Conservation (phyloP, 2,329 filamentous ascomycete species). For the Ascosphaera apis region DNA sequence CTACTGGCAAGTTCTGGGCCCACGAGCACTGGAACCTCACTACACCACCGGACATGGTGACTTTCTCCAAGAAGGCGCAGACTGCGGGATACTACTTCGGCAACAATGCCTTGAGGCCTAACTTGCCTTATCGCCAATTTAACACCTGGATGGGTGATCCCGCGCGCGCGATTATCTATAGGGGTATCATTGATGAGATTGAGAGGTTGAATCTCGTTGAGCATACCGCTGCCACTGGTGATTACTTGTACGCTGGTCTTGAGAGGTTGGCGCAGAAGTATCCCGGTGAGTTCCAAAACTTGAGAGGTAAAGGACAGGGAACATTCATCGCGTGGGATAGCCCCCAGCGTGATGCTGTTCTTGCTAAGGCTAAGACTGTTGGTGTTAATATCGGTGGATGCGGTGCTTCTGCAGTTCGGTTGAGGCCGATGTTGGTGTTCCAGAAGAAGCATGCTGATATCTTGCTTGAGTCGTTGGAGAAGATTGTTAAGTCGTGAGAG, state of each 20-base stretch:
- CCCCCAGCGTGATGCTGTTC: conserved; percentile 54
- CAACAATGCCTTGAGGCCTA: conserved; percentile 56
- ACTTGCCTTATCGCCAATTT: conserved; percentile 89
- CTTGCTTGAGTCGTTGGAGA: conserved; percentile 55
- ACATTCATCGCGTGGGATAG: conserved; percentile 88
- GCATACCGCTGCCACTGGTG: conserved; percentile 53
- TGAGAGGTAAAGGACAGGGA: conserved; percentile 68
- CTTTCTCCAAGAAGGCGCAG: conserved; percentile 89
- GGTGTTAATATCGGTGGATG: conserved; percentile 77
- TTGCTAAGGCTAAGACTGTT: conserved; percentile 52
- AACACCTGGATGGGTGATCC: conserved; percentile 97
- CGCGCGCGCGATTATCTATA: conserved; percentile 62
- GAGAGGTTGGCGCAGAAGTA: conserved; percentile 44
- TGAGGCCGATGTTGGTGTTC: conserved; percentile 81
- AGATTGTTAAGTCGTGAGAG: conserved; percentile 37
- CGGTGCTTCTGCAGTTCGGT: conserved; percentile 48
- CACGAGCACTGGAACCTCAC: conserved; percentile 81
- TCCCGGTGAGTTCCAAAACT: conserved; percentile 56
- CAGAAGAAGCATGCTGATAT: conserved; percentile 80
- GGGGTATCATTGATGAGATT: conserved; percentile 64
- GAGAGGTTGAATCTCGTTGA: conserved; percentile 53
- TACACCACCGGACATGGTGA: conserved; percentile 73
- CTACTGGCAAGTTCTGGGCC: conserved; percentile 87
- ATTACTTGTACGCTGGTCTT: conserved; percentile 53
- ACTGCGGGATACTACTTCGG: conserved; percentile 83